These are phyloP conservation scores for Eragrostis tef DNA, from an alignment of 202 grass and related monocot species.

Conservation along the genomic window DNA sequence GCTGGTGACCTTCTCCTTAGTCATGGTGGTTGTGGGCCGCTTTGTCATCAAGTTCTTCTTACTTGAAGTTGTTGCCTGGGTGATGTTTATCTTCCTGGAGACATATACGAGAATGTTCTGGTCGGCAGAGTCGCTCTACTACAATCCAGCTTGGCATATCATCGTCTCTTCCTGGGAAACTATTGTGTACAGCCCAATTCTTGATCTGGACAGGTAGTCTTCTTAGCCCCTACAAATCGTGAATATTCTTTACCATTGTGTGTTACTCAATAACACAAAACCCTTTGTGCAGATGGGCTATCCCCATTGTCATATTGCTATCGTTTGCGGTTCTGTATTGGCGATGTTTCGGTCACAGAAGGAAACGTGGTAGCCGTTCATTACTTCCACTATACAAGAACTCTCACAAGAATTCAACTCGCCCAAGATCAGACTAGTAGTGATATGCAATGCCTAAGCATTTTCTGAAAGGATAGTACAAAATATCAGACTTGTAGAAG, in stretches of 20 bases:
- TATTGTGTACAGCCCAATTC: constrained; percentile 90
- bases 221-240: not conserved
- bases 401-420: constrained; percentile 59
- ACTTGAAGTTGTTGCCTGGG: constrained; percentile 86
- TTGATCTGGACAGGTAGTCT: constrained; percentile 87
- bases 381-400: constrained; percentile 74
- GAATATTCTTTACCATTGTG: not conserved
- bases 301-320: constrained; percentile 73
- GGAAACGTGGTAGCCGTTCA: constrained; percentile 62
- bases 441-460: not conserved
- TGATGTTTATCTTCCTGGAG: constrained; percentile 98
- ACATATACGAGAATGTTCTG: constrained; percentile 99
- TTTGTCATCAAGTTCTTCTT: constrained; percentile 98
- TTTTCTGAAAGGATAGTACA: constrained; percentile 21
- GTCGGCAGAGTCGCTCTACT: constrained; percentile 86
- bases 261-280: not conserved
- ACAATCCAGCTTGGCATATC: constrained; percentile 94
- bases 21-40: constrained; percentile 87
- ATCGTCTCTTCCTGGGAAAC: constrained; percentile 94
- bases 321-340: constrained; percentile 71
- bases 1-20: constrained; percentile 87
- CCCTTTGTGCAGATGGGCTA: constrained; percentile 72
- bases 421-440: constrained; percentile 82
- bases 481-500: constrained; percentile 37
- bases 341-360: constrained; percentile 73